Conservation (phyloP, 1,139 yeast species). For the Sugiyamaella sp. region DNA sequence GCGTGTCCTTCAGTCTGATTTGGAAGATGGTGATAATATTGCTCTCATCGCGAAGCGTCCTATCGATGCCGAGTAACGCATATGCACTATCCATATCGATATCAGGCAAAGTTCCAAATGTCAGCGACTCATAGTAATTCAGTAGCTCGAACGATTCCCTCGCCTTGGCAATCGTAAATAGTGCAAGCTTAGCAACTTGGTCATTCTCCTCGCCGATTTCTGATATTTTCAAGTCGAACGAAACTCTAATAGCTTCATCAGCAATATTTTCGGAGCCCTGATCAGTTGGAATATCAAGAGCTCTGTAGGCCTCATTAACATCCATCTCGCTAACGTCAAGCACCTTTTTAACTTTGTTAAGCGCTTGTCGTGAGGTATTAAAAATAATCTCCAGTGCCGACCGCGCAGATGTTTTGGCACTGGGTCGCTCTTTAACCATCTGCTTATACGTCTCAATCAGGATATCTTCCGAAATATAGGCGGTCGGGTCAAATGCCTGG, state of each 20-base stretch:
- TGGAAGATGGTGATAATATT: slow-evolving; percentile 38
- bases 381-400: slow-evolving; percentile 34
- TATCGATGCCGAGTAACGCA: slow-evolving; percentile 44
- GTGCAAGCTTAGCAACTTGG: slow-evolving; percentile 47
- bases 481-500: slow-evolving; percentile 17
- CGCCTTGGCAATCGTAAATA: slow-evolving; percentile 60
- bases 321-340: slow-evolving; percentile 60
- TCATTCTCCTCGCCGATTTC: slow-evolving; percentile 53
- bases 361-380: slow-evolving; percentile 42
- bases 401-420: slow-evolving; percentile 23
- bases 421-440: slow-evolving; percentile 24
- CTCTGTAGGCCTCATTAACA: slow-evolving; percentile 58
- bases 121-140: slow-evolving; percentile 35
- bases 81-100: slow-evolving; percentile 61
- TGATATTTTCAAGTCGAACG: slow-evolving; percentile 52
- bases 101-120: slow-evolving; percentile 36
- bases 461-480: slow-evolving; percentile 27
- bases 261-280: slow-evolving; percentile 60
- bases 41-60: slow-evolving; percentile 34
- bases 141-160: slow-evolving; percentile 51
- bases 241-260: slow-evolving; percentile 75
- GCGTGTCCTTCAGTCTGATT: slow-evolving; percentile 39
- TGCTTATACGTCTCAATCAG: slow-evolving; percentile 36
- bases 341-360: slow-evolving; percentile 45
- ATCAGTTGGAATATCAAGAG: slow-evolving; percentile 49